A percentile compares a stretch with the other conserved stretches of the same genome.
Evolutionary conservation across 495 filamentous ascomycete genomes (phyloP).

Genomic region (Penicillium waksmanii): DNA sequence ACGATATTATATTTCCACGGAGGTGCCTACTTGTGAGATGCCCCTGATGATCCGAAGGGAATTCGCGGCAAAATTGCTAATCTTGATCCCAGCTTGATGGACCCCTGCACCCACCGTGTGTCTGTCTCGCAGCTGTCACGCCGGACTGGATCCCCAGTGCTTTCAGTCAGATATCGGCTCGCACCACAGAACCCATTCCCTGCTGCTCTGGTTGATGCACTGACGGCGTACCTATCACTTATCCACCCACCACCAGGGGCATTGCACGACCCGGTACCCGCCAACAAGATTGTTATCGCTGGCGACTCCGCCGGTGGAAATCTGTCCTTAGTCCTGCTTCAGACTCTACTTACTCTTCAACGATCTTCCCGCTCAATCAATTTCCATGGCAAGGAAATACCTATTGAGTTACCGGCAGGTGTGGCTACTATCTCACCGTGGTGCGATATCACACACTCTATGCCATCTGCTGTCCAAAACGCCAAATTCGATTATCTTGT

Average conservation of each 20-base stretch:
- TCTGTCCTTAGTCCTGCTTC: slow-evolving; percentile 70
- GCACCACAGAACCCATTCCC: slow-evolving; percentile 86
- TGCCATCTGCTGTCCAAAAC: slow-evolving; percentile 70
- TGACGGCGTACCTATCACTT: slow-evolving; percentile 80
- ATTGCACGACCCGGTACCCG: slow-evolving; percentile 67
- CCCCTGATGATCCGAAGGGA: not conserved
- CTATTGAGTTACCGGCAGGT: slow-evolving; percentile 70
- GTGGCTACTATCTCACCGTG: slow-evolving; percentile 69
- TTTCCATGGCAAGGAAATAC: slow-evolving; percentile 69
- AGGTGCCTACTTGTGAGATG: slow-evolving; percentile 71
- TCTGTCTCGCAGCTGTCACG: slow-evolving; percentile 50
- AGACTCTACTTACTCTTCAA: slow-evolving; percentile 72
- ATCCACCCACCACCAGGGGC: slow-evolving; percentile 77
- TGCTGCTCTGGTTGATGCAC: slow-evolving; percentile 78
- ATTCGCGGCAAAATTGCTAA: not conserved
- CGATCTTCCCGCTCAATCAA: slow-evolving; percentile 53
- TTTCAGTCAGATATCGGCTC: slow-evolving; percentile 85
- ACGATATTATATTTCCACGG: slow-evolving; percentile 89
- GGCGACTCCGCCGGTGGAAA: slow-evolving; percentile 93
- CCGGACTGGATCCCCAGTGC: slow-evolving; percentile 60
- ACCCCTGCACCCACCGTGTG: slow-evolving; percentile 68
- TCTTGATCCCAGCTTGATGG: slow-evolving; percentile 58
- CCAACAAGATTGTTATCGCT: slow-evolving; percentile 73
- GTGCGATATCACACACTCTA: slow-evolving; percentile 74
- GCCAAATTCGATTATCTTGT: slow-evolving; percentile 76